phyloP scores from a whole-genome alignment of 352 stramenopile genomes.

The Phytophthora ohioensis region DNA sequence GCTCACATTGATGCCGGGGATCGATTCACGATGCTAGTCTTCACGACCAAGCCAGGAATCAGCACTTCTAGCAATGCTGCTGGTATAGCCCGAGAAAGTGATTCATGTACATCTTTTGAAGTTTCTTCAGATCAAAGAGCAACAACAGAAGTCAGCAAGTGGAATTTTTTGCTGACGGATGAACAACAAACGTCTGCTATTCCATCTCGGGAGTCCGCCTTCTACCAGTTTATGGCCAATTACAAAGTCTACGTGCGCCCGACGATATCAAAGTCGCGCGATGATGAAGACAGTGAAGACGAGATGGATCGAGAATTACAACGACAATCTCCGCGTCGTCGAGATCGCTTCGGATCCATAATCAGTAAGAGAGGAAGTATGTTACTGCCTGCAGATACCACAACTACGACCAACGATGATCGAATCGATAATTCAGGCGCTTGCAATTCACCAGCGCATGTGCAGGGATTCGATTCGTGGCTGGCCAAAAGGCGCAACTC shows the following conservation, averaged over 20 bases:
- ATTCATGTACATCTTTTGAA: neutral
- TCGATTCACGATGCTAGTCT: slow-evolving; percentile 58
- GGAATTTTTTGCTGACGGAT: slow-evolving; percentile 50
- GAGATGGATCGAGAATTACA: slow-evolving; percentile 25
- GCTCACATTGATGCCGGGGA: slow-evolving; percentile 52
- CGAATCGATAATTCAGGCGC: neutral
- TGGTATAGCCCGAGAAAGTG: slow-evolving; percentile 6
- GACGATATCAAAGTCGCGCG: neutral
- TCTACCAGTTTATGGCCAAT: slow-evolving; percentile 64
- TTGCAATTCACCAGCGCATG: slow-evolving; percentile 25
- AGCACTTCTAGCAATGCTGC: slow-evolving; percentile 12
- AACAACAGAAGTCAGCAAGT: slow-evolving; percentile 24
- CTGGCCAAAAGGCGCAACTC: slow-evolving; percentile 39
- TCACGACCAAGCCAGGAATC: slow-evolving; percentile 49
- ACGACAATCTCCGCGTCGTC: slow-evolving; percentile 12
- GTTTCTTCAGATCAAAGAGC: slow-evolving; percentile 6
- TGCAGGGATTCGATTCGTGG: slow-evolving; percentile 55
- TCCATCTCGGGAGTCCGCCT: slow-evolving; percentile 57
- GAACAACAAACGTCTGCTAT: slow-evolving; percentile 45
- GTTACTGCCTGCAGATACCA: neutral
- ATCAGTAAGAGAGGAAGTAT: slow-evolving; percentile 6
- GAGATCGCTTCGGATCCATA: slow-evolving; percentile 13
- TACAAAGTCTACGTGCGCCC: slow-evolving; percentile 60
- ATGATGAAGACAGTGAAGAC: slow-evolving; percentile 15
- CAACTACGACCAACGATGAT: neutral